phyloP scores from a whole-genome alignment of 2,329 filamentous ascomycete genomes.

The Stachybotrys chlorohalonatus region DNA sequence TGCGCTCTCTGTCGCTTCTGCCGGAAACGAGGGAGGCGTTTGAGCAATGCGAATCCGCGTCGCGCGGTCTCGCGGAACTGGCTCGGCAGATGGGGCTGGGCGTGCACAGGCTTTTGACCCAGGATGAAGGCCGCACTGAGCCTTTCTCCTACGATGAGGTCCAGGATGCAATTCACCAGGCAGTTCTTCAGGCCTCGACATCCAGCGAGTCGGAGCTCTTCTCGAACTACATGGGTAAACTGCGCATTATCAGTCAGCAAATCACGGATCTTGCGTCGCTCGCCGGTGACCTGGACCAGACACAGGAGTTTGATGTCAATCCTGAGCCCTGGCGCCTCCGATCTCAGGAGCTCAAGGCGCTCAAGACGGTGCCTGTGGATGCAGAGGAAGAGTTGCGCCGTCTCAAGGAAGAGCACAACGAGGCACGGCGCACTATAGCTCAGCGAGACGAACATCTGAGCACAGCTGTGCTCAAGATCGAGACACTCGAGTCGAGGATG shows the following conservation, averaged over 20 bases:
- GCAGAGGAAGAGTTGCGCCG: conserved; percentile 76
- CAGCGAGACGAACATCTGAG: conserved; percentile 75
- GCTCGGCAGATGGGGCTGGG: conserved; percentile 58
- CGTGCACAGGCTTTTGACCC: conserved; percentile 53
- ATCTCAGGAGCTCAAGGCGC: conserved; percentile 71
- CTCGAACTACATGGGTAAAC: conserved; percentile 55
- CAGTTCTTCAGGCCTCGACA: conserved; percentile 36
- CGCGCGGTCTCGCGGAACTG: conserved; percentile 56
- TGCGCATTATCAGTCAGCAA: conserved; percentile 54
- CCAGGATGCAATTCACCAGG: conserved; percentile 50
- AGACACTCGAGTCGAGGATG: conserved; percentile 83
- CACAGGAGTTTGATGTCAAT: conserved; percentile 68
- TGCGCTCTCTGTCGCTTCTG: conserved; percentile 63
- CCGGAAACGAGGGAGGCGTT: conserved; percentile 61
- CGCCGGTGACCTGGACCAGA: conserved; percentile 61
- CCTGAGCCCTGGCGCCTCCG: conserved; percentile 77
- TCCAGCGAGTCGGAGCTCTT: conserved; percentile 60
- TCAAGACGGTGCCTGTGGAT: conserved; percentile 71
- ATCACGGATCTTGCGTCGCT: conserved; percentile 64
- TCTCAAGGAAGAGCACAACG: conserved; percentile 70
- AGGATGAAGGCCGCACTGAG: conserved; percentile 62
- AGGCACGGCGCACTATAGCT: conserved; percentile 62
- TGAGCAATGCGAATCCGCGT: conserved; percentile 56
- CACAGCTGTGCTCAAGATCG: conserved; percentile 83
- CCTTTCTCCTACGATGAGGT: conserved; percentile 60